phyloP scores from a whole-genome alignment of 108 stramenopile genomes.

The Ochromonas danica region DNA sequence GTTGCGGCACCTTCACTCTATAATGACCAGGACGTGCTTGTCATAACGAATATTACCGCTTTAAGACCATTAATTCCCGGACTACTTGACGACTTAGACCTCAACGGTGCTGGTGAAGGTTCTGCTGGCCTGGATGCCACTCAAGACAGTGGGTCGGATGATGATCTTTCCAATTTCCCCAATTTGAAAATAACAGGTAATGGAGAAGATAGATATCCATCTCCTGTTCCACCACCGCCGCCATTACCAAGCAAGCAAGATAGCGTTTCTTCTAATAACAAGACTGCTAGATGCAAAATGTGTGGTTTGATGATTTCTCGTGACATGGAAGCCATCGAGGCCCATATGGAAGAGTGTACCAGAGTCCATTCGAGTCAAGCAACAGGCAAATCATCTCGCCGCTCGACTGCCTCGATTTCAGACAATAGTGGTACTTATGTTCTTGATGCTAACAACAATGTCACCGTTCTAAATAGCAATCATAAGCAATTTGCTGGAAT shows the following conservation, averaged over 20 bases:
- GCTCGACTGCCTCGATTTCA: neutral
- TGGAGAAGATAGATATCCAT: neutral
- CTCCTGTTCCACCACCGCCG: neutral
- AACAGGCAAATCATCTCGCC: neutral
- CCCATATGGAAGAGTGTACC: slow-evolving; percentile 37
- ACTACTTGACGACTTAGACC: neutral
- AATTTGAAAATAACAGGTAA: neutral
- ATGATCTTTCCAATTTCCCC: neutral
- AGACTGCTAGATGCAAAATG: slow-evolving; percentile 38
- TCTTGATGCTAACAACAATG: neutral
- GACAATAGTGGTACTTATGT: neutral
- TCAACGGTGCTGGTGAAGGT: neutral
- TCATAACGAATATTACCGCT: neutral
- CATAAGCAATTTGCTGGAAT: neutral
- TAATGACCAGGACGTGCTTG: neutral
- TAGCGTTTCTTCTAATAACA: neutral
- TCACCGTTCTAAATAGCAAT: neutral
- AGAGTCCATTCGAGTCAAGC: neutral
- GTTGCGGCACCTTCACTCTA: neutral
- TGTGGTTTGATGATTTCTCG: slow-evolving; percentile 39
- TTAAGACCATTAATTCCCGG: neutral
- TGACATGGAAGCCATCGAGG: slow-evolving; percentile 40
- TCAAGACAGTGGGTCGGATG: neutral
- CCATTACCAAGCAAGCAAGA: neutral
- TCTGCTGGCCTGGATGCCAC: neutral